Percentiles rank a stretch among this genome's conserved stretches.
Conservation (phyloP, 2,329 filamentous ascomycete genomes). For the Colletotrichum sp. region DNA sequence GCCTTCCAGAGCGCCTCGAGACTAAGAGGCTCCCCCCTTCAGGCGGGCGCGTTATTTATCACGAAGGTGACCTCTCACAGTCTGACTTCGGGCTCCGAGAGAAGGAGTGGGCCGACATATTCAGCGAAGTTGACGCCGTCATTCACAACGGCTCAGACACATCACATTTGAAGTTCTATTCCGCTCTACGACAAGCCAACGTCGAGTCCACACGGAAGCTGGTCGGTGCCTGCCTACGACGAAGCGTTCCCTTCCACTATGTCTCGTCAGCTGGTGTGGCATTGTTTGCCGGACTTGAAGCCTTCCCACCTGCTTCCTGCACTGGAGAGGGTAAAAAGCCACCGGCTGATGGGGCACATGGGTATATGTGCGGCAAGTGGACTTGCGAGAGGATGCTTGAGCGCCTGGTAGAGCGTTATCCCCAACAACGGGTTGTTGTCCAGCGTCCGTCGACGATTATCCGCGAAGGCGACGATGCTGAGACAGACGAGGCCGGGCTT, state of each 20-base stretch:
- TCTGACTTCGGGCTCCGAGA: neutral
- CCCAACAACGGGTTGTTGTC: neutral
- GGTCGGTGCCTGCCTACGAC: neutral
- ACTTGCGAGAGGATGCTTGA: neutral
- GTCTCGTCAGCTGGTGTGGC: neutral
- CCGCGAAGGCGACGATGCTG: neutral
- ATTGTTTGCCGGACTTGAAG: neutral
- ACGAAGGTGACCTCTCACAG: constrained; percentile 30
- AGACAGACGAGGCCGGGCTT: neutral
- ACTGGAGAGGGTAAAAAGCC: neutral
- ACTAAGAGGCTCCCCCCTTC: neutral
- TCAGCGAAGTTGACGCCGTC: neutral
- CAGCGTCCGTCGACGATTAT: neutral
- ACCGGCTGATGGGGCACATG: neutral
- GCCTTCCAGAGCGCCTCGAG: neutral
- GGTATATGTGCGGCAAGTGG: neutral
- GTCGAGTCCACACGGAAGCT: neutral
- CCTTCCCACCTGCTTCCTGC: neutral
- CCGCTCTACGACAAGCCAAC: neutral
- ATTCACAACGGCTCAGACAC: neutral
- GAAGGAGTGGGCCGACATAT: neutral
- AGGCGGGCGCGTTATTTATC: constrained; percentile 1
- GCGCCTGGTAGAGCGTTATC: neutral
- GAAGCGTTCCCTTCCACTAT: neutral
- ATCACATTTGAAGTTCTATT: neutral